Evolutionary conservation across 306 rosid species (phyloP).

Genomic region (Sicyos edulis): DNA sequence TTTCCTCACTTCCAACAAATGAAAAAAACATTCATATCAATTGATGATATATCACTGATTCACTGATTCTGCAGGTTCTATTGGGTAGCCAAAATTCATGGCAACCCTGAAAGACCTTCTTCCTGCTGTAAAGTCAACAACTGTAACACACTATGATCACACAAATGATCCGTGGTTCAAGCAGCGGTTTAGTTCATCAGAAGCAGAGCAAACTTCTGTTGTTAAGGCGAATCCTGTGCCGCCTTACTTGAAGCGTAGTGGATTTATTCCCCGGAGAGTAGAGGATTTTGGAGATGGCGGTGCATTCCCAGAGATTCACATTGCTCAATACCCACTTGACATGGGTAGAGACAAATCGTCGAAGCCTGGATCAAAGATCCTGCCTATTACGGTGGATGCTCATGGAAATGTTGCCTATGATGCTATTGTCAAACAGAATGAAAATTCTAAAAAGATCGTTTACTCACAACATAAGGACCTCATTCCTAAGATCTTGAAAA

Average conservation of each 20-base stretch:
- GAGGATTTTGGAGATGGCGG: slow-evolving; percentile 94
- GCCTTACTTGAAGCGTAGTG: slow-evolving; percentile 61
- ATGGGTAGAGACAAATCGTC: slow-evolving; percentile 62
- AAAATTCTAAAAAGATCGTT: slow-evolving; percentile 69
- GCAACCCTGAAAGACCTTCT: slow-evolving; percentile 67
- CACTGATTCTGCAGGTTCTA: not conserved
- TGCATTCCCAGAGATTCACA: slow-evolving; percentile 81
- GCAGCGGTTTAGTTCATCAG: slow-evolving; percentile 58
- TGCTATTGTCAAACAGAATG: slow-evolving; percentile 77
- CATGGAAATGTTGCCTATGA: slow-evolving; percentile 78
- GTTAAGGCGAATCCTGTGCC: slow-evolving; percentile 52
- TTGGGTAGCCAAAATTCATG: slow-evolving; percentile 32
- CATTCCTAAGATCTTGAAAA: slow-evolving; percentile 57
- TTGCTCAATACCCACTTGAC: slow-evolving; percentile 85
- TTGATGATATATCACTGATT: not conserved
- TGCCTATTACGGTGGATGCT: slow-evolving; percentile 75
- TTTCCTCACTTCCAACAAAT: not conserved
- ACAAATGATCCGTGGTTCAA: slow-evolving; percentile 88
- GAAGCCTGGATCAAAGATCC: slow-evolving; percentile 58
- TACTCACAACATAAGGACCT: slow-evolving; percentile 72
- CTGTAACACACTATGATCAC: slow-evolving; percentile 61
- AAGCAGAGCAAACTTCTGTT: slow-evolving; percentile 44
- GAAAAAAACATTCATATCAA: not conserved
- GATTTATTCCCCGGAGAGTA: slow-evolving; percentile 69
- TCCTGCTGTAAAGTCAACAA: slow-evolving; percentile 52